Evolutionary conservation across 352 stramenopile genomes (phyloP).

Genomic region (Bremia lactucae): DNA sequence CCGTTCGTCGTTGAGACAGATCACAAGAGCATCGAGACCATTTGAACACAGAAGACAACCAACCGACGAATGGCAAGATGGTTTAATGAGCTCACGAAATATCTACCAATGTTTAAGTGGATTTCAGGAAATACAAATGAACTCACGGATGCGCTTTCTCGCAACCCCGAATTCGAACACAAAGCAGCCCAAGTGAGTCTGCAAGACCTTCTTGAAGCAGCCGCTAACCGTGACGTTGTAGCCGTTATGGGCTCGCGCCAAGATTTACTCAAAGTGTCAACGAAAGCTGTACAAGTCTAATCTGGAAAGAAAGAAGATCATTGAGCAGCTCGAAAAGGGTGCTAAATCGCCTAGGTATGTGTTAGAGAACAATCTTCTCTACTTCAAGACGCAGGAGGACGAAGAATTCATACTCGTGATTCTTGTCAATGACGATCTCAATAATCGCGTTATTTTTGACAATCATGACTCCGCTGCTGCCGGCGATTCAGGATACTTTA

Average conservation of each 20-base stretch:
- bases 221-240: slow-evolving; percentile 4
- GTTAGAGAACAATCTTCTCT: not conserved
- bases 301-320: not conserved
- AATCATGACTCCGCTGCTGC: slow-evolving; percentile 3
- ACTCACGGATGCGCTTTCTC: not conserved
- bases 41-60: slow-evolving; percentile 12
- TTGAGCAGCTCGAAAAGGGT: not conserved
- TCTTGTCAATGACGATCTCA: slow-evolving; percentile 7
- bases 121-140: slow-evolving; percentile 1
- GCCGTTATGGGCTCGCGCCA: not conserved
- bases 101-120: slow-evolving; percentile 8
- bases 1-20: not conserved
- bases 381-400: slow-evolving; percentile 3
- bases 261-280: not conserved
- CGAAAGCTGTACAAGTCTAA: not conserved
- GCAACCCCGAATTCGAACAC: slow-evolving; percentile 2
- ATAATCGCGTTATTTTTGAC: slow-evolving; percentile 9
- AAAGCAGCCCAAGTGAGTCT: slow-evolving; percentile 7
- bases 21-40: slow-evolving; percentile 8
- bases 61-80: slow-evolving; percentile 7
- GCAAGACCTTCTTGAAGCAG: slow-evolving; percentile 1
- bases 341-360: not conserved
- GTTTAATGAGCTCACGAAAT: slow-evolving; percentile 11
- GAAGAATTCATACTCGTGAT: not conserved
- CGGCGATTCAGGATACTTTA: slow-evolving; percentile 3